phyloP scores from a whole-genome alignment of 345 rosid genomes.

The Aquilaria sinensis region DNA sequence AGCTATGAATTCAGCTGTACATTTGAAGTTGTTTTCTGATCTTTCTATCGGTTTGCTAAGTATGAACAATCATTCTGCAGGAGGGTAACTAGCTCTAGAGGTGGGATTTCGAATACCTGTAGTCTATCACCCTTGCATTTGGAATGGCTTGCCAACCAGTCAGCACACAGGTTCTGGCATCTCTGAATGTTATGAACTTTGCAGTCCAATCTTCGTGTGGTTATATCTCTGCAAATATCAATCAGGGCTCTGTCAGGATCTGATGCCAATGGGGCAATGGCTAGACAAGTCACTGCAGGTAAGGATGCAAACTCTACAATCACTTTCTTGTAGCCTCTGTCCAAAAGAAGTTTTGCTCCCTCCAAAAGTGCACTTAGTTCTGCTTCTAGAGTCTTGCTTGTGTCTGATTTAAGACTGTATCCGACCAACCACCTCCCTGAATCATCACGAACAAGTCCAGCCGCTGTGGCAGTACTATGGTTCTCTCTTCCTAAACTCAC shows the following conservation, averaged over 20 bases:
- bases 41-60: too few species aligned
- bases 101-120: slow-evolving; percentile 27
- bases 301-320: slow-evolving; percentile 29
- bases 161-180: slow-evolving; percentile 34
- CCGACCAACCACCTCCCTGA: slow-evolving; percentile 56
- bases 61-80: slow-evolving; percentile 20
- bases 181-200: slow-evolving; percentile 11
- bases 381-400: slow-evolving; percentile 14
- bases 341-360: slow-evolving; percentile 46
- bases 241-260: slow-evolving; percentile 24
- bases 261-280: not conserved
- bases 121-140: slow-evolving; percentile 13
- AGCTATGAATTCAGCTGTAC: too few species aligned
- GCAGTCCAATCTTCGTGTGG: slow-evolving; percentile 43
- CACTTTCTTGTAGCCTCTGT: slow-evolving; percentile 32
- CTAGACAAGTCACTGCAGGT: slow-evolving; percentile 24
- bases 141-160: slow-evolving; percentile 30
- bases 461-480: slow-evolving; percentile 22
- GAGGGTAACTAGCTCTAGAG: slow-evolving; percentile 18
- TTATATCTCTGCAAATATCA: slow-evolving; percentile 27
- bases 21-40: too few species aligned
- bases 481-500: slow-evolving; percentile 14
- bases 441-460: slow-evolving; percentile 43
- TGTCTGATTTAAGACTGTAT: slow-evolving; percentile 22
- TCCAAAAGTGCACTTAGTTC: slow-evolving; percentile 44